phyloP scores from a whole-genome alignment of 169 alveolate species.

The Cystoisospora suis region DNA sequence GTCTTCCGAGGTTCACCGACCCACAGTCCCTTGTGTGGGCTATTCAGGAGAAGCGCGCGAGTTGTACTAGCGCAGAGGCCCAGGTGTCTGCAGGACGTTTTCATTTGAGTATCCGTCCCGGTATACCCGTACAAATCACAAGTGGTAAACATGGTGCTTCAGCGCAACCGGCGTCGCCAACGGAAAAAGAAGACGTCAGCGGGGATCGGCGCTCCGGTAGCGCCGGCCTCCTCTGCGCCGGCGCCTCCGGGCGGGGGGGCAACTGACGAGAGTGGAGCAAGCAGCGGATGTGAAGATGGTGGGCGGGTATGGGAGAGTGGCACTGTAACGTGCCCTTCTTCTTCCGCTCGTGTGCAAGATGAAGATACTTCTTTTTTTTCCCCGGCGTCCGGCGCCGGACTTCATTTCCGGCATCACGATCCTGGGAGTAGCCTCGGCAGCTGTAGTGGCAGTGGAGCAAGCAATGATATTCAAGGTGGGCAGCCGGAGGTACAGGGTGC shows the following conservation, averaged over 20 bases:
- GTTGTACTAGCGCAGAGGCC: background rate
- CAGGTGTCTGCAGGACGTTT: no score
- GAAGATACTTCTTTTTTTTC: background rate
- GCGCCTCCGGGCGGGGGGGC: background rate
- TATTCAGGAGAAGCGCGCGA: background rate
- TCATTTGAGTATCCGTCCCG: background rate
- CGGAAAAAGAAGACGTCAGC: conserved; percentile 42
- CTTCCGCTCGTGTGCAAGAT: no score
- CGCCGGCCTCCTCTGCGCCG: background rate
- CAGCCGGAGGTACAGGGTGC: no score
- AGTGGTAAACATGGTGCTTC: conserved; percentile 8
- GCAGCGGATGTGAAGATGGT: background rate
- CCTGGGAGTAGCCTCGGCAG: no score
- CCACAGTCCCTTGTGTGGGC: background rate
- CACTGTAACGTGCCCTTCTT: background rate
- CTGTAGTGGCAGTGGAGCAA: no score
- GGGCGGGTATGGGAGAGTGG: background rate
- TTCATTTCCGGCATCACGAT: no score
- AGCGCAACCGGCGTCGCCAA: conserved; percentile 48
- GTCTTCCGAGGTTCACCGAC: no score
- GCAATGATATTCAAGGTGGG: no score
- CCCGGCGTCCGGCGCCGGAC: background rate
- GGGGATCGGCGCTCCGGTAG: conserved; percentile 13
- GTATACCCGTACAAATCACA: background rate
- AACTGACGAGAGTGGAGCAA: background rate